phyloP scores from a whole-genome alignment of 208 protist genomes.

The Phytomonas serpens region DNA sequence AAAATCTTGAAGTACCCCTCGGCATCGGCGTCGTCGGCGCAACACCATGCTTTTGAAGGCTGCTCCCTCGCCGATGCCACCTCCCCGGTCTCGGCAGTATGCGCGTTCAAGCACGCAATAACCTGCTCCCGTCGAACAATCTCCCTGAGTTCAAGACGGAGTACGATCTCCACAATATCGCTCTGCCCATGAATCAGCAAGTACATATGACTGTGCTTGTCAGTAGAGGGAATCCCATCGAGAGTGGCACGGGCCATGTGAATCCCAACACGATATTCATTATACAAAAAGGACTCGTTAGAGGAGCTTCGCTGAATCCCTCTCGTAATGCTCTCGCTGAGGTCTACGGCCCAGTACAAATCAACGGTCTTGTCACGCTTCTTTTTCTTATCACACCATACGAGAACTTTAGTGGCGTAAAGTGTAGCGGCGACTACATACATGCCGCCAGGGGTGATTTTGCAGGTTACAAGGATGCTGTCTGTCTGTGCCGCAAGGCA shows the following conservation, averaged over 20 bases:
- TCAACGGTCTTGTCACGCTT: constrained; percentile 51
- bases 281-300: constrained; percentile 45
- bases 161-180: constrained; percentile 69
- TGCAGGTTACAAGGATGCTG: constrained; percentile 29
- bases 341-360: constrained; percentile 61
- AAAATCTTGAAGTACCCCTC: constrained; percentile 68
- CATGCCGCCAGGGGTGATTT: constrained; percentile 56
- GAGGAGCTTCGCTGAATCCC: constrained; percentile 11
- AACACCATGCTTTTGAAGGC: constrained; percentile 7
- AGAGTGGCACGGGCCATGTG: constrained; percentile 60
- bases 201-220: constrained; percentile 75
- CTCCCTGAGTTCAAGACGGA: constrained; percentile 62
- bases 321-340: constrained; percentile 26
- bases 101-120: constrained; percentile 52
- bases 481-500: constrained; percentile 17
- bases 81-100: constrained; percentile 36
- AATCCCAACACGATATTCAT: constrained; percentile 65
- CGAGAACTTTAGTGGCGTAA: constrained; percentile 46
- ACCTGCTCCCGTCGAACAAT: constrained; percentile 59
- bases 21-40: constrained; percentile 8
- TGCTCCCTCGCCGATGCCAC: constrained; percentile 25
- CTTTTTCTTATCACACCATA: constrained; percentile 74
- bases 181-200: constrained; percentile 62
- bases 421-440: constrained; percentile 65
- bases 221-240: constrained; percentile 28